Conservation (phyloP, 305 asterid genomes). For the Solanum hybrid region DNA sequence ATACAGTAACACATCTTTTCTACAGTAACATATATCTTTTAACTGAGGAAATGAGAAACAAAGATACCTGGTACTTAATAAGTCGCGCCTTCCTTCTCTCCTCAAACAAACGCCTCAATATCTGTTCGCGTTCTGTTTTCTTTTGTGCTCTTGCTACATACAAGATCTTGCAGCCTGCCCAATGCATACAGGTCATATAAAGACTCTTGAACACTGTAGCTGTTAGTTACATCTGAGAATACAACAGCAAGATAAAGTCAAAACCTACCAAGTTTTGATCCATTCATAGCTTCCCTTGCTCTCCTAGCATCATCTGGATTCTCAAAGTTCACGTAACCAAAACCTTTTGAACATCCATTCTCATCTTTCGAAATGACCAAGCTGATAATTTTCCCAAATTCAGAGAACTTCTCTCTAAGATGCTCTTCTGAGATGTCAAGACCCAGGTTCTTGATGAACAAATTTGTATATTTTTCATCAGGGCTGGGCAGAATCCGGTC, state of each 20-base stretch:
- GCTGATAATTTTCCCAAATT: constrained; percentile 57
- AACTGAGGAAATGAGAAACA: constrained; percentile 1
- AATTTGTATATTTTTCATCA: constrained; percentile 64
- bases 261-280: constrained; percentile 55
- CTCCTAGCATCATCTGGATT: constrained; percentile 64
- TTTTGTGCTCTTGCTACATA: constrained; percentile 86
- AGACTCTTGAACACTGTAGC: neutral
- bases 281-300: constrained; percentile 66
- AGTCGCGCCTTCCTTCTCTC: constrained; percentile 61
- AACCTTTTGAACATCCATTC: constrained; percentile 65
- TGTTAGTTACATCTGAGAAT: neutral
- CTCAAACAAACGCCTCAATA: constrained; percentile 59
- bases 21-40: neutral
- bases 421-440: constrained; percentile 47
- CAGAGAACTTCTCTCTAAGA: constrained; percentile 57
- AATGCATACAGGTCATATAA: constrained; percentile 2
- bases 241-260: neutral
- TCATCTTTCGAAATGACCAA: constrained; percentile 59
- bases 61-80: constrained; percentile 54
- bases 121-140: constrained; percentile 66
- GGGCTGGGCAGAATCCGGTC: constrained; percentile 40
- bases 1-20: neutral
- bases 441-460: constrained; percentile 75
- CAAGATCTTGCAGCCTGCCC: constrained; percentile 57
- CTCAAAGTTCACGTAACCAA: constrained; percentile 87